These are phyloP conservation scores for Brettanomyces anomalus DNA, from an alignment of 805 yeast species.

Conservation along the genomic window DNA sequence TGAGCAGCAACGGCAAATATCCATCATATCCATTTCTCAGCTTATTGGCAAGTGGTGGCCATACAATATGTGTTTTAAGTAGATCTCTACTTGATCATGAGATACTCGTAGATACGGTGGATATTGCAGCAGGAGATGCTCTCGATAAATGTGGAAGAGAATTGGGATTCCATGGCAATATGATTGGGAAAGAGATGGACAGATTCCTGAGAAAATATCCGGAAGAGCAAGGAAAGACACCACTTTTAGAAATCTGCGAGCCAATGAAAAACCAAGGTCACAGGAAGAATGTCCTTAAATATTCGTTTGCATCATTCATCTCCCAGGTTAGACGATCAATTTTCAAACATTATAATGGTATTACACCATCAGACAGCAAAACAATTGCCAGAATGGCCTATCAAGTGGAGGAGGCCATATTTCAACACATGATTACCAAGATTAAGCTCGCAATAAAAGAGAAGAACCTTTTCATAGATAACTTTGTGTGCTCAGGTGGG, in stretches of 20 bases:
- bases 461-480: constrained; percentile 32
- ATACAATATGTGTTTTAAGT: constrained; percentile 77
- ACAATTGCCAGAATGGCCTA: constrained; percentile 41
- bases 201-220: constrained; percentile 31
- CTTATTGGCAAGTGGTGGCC: constrained; percentile 87
- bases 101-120: constrained; percentile 65
- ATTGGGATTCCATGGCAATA: constrained; percentile 69
- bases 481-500: constrained; percentile 85
- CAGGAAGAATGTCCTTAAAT: constrained; percentile 37
- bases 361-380: constrained; percentile 10
- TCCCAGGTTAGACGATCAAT: constrained; percentile 20
- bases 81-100: constrained; percentile 55
- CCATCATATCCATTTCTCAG: constrained; percentile 66
- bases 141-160: constrained; percentile 88
- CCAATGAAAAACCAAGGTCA: constrained; percentile 46
- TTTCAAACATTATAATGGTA: constrained; percentile 16
- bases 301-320: constrained; percentile 70
- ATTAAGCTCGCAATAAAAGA: constrained; percentile 39
- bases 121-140: constrained; percentile 90
- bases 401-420: constrained; percentile 55
- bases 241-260: constrained; percentile 27
- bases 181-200: constrained; percentile 84
- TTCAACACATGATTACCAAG: constrained; percentile 64
- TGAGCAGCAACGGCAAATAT: constrained; percentile 30
- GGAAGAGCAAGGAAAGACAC: constrained; percentile 22